These are phyloP conservation scores for Aspergillus avenaceus DNA, from an alignment of 495 filamentous ascomycete species.

Conservation along the genomic window DNA sequence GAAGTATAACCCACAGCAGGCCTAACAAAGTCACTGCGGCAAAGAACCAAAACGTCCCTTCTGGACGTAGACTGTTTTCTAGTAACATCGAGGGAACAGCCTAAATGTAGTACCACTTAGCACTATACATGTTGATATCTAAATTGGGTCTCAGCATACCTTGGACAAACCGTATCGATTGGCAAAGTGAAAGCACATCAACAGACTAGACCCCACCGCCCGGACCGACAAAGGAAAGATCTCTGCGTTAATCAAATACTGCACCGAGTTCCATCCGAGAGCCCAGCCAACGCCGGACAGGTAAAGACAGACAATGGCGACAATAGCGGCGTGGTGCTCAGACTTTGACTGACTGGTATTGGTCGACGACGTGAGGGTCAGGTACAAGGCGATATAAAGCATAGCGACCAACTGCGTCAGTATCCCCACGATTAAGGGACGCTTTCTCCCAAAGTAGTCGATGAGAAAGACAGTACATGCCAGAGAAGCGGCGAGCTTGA, in stretches of 20 bases:
- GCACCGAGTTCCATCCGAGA: constrained; percentile 63
- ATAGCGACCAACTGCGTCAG: constrained; percentile 50
- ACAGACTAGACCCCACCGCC: constrained; percentile 15
- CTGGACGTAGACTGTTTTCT: constrained; percentile 24
- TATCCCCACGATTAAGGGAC: constrained; percentile 51
- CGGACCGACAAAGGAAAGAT: constrained; percentile 51
- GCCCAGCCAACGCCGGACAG: constrained; percentile 58
- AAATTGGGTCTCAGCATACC: too few relatives aligned
- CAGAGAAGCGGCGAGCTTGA: constrained; percentile 58
- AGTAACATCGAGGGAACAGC: constrained; percentile 41
- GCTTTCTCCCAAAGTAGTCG: constrained; percentile 59
- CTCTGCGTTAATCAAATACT: constrained; percentile 65
- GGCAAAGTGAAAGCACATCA: constrained; percentile 51
- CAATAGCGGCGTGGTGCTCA: constrained; percentile 27
- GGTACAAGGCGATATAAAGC: constrained; percentile 57
- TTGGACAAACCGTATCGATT: constrained; percentile 53
- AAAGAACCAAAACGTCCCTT: constrained; percentile 60
- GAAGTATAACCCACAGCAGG: not conserved
- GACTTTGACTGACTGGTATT: constrained; percentile 1
- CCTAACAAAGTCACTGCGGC: constrained; percentile 26
- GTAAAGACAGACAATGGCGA: constrained; percentile 54
- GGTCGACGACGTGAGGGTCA: constrained; percentile 35
- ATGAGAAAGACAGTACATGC: constrained; percentile 59
- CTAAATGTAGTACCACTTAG: too few relatives aligned
- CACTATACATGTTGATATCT: too few relatives aligned